Base-by-base conservation (phyloP, 2,329 filamentous ascomycete genomes). In the Beauveria rudraprayagi region DNA sequence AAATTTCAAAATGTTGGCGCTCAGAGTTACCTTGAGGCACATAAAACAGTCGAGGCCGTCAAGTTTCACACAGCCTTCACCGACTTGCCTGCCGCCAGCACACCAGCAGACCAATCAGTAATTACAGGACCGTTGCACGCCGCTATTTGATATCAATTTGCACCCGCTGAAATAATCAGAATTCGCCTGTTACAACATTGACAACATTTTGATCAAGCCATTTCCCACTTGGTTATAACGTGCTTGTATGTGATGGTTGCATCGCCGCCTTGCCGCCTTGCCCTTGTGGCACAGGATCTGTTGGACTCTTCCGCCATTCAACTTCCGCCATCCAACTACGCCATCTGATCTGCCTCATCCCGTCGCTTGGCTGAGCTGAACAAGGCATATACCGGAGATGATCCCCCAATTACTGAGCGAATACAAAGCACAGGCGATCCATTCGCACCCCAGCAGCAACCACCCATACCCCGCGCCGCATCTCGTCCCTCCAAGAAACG, bases 401-500 rank as follows among this genome's bases (percentile, higher is more conserved):
- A 43, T 26, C 30, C 5, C 41, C 28, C 26, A 43, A 4, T 9
- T 10, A 41, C 28, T 14, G 19, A n/a, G 14, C 30, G 11, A 56
- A 17, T 9, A 47, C 41, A 11, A 55, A 19, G 30, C 43, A 40
- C 44, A 14, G 48, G 17, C 54, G 4, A 6, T 7, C 54, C n/a
- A 40, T 41, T 44, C n/a, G 24, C 10, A 57, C 22, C 26, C 6
- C 48, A 24, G 26, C 24, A 26, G 43, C 47, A 47, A 51, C 34
- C 44, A 41, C 56, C 44, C 44, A n/a, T 28, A 22, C 44, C 55
- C 30, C 41, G n/a, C 17, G 56, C 56, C 8, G 34, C 47, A 52
- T 60, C 48, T 58, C 10, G 46, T 58, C 14, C 8, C 26, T 19
- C 37, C 56, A 60, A 52, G 56, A 60, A 60, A 60, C 56, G 56